Base-by-base conservation (phyloP, 768 basidiomycete genomes). In the Russula earlei region DNA sequence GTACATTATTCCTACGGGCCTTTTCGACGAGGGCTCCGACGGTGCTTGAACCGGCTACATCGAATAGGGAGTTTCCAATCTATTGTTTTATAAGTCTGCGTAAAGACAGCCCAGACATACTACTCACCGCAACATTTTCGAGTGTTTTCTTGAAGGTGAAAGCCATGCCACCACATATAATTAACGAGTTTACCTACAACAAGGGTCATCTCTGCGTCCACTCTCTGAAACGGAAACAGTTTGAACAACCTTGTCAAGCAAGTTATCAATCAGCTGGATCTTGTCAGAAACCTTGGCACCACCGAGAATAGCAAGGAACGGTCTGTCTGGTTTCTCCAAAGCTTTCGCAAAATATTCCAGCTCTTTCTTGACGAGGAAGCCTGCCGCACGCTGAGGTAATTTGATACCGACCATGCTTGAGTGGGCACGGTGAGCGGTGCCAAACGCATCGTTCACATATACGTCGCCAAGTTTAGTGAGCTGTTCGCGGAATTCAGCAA, bases 201-300 rank as follows among this genome's bases (percentile, higher is more conserved):
- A 51, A n/a, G 37, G 36, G 24, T 50, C 37, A 15, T 12, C 10
- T 50, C 25, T 31, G 56, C 49, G 49, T 38, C 22, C 47, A 48
- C 38, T 49, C 19, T 59, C 29, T 50, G 5, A 20, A 20, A 17
- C 38, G 27, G 20, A 14, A 19, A 37, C 12, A 5, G 38, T 29
- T 20, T 31, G 24, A 56, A 71, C 20, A 61, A 86, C 91, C 81
- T 98, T 94, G 75, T 97, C 95, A 63, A 99, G 77, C 88, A 99
- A 87, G 77, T 96, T 96, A 65, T 99, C 94, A 69, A 99, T 99
- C 55, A 99, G 77, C 69, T 93, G 90, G 64, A 99, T 96, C 76
- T 99, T 99, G 75, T 99, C 95, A 17, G 92, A 95, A 44, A 99
- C 92, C 75, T 99, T 99, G 53, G 95, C 95, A 67, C 95, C 95